Percentiles rank a stretch among this genome's conserved stretches.
Evolutionary conservation across 2,329 filamentous ascomycete species (phyloP).

Genomic region (Pseudogymnoascus sp.): DNA sequence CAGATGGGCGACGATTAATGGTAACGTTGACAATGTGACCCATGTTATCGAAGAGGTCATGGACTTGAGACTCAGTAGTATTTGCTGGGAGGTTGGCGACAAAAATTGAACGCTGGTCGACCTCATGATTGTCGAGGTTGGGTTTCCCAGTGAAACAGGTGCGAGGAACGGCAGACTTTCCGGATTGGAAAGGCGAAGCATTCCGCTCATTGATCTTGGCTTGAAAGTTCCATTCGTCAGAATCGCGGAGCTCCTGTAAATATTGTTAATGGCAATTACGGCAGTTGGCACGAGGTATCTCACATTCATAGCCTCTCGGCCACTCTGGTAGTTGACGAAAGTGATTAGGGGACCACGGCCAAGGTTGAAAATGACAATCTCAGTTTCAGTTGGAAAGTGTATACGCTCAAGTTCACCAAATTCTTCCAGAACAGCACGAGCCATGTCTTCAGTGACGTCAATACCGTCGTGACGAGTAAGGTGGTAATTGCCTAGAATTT

Average conservation of each 20-base stretch:
- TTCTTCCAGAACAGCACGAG: slow-evolving; percentile 32
- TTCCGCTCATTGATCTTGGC: not conserved
- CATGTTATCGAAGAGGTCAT: slow-evolving; percentile 30
- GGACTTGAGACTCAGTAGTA: slow-evolving; percentile 32
- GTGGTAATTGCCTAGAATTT: slow-evolving; percentile 39
- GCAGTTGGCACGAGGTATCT: slow-evolving; percentile 21
- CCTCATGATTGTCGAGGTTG: slow-evolving; percentile 33
- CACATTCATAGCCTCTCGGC: slow-evolving; percentile 42
- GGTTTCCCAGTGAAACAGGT: not conserved
- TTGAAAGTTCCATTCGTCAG: slow-evolving; percentile 21
- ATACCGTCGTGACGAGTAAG: slow-evolving; percentile 35
- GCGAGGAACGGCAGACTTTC: not conserved
- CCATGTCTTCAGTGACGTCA: slow-evolving; percentile 37
- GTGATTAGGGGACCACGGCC: slow-evolving; percentile 38
- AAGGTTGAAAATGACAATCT: slow-evolving; percentile 24
- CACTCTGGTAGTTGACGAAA: slow-evolving; percentile 43
- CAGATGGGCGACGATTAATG: slow-evolving; percentile 26
- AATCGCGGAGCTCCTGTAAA: slow-evolving; percentile 23
- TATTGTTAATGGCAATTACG: not conserved
- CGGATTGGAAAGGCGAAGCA: not conserved
- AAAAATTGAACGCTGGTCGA: slow-evolving; percentile 40
- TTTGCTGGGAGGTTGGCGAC: slow-evolving; percentile 38
- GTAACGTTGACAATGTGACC: slow-evolving; percentile 32
- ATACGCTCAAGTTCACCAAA: slow-evolving; percentile 37
- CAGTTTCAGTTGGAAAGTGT: slow-evolving; percentile 19